Evolutionary conservation across 345 rosid species (phyloP), one percentile per base, ranked within the genome.

Genomic region (Litchi chinensis): DNA sequence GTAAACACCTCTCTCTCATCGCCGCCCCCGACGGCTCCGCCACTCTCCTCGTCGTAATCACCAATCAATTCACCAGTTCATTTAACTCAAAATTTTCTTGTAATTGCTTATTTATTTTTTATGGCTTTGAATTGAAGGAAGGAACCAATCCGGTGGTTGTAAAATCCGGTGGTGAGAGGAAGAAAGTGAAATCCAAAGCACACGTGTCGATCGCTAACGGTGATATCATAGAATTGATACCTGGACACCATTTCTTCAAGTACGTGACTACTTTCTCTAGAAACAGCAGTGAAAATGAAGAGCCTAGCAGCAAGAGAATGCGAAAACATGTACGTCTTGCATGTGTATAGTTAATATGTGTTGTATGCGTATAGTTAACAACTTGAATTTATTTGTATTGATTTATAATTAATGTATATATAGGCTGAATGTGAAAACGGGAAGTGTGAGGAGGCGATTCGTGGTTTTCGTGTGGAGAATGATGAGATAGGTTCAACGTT

Each of bases 81-180:
- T 67, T 21, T 3, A 67, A 59, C 44, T 19, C 21, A 4, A 16
- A 54, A 37, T 59, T 46, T 46, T 46, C 52, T 8, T 46, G 50
- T 6, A 7, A 11, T 52, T 62, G 3, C 40, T 54, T 46, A 5
- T 56, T 71, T 56, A 0, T 54, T 62, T 62, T 26, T 37, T 5
- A 74, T 26, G 5, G 52, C 72, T 62, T 46, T 24, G 21, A 56
- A 66, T 71, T 72, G 37, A 78, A 95, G 98, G 93, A 90, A 62
- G 99, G 98, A 66, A 80, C 89, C 12, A 96, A 96, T 83, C 99
- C 99, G 10, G 92, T 90, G 46, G 91, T 96, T 75, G 77, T 94
- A 76, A 89, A 86, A 41, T 87, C 87, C n/a, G 89, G 93, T 13
- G 83, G 81, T 57, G 81, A 80, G 76, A 90, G 98, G 74, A 91